A percentile compares a stretch with the other conserved stretches of the same genome.
These are phyloP conservation scores for Pichia sp. DNA, from an alignment of 1,139 yeast genomes.

Conservation along the genomic window DNA sequence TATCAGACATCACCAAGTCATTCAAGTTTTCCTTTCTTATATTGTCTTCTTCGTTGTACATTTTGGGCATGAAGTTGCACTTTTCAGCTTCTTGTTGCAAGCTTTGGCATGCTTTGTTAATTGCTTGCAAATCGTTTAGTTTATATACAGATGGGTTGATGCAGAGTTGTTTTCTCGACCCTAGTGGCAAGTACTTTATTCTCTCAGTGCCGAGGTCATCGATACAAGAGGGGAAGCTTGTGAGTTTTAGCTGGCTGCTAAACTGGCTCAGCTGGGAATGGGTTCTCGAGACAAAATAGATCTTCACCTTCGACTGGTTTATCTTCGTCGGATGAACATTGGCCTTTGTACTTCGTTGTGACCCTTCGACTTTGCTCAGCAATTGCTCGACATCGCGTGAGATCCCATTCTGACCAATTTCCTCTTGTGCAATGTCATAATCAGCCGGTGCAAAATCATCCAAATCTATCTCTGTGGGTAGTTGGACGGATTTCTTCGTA, in stretches of 20 bases:
- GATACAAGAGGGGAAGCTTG: conserved; percentile 62
- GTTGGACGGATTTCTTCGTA: not conserved
- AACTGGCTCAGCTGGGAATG: conserved; percentile 88
- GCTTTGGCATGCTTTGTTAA: conserved; percentile 82
- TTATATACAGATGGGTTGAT: conserved; percentile 55
- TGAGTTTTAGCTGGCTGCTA: conserved; percentile 62
- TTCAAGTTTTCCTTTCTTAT: conserved; percentile 45
- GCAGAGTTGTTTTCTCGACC: conserved; percentile 84
- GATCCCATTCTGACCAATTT: conserved; percentile 25
- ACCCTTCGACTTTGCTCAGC: conserved; percentile 36
- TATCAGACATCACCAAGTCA: conserved; percentile 54
- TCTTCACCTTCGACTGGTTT: conserved; percentile 44
- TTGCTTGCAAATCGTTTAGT: conserved; percentile 44
- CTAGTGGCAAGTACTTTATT: conserved; percentile 62
- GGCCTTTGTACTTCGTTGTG: not conserved
- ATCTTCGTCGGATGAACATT: conserved; percentile 14
- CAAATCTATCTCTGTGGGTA: conserved; percentile 17
- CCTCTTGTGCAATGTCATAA: conserved; percentile 34
- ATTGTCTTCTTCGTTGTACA: conserved; percentile 32
- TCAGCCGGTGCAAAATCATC: conserved; percentile 41
- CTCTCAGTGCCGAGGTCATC: conserved; percentile 40
- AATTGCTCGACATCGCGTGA: conserved; percentile 43
- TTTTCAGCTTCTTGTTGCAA: conserved; percentile 45
- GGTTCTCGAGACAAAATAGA: conserved; percentile 77
- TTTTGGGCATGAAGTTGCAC: conserved; percentile 50